These are phyloP conservation scores for Amanita fuliginea DNA, from an alignment of 768 basidiomycete species.

Conservation along the genomic window DNA sequence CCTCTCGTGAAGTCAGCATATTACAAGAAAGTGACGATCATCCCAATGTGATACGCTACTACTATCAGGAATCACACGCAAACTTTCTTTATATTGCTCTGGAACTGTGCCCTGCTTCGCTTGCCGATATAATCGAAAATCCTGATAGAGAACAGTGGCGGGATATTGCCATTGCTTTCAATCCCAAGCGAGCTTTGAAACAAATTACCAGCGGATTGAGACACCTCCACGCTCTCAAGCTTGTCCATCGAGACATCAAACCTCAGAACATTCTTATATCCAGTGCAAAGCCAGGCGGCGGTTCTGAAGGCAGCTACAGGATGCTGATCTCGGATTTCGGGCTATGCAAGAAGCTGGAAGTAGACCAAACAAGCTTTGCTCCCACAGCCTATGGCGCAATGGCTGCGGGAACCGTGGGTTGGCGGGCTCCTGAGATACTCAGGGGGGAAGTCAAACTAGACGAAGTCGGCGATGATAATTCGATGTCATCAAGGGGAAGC, in stretches of 20 bases:
- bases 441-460: constrained; percentile 91
- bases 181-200: constrained; percentile 76
- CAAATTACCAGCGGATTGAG: constrained; percentile 84
- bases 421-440: constrained; percentile 95
- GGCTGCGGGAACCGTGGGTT: constrained; percentile 90
- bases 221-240: constrained; percentile 88
- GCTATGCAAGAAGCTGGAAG: constrained; percentile 87
- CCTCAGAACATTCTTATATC: constrained; percentile 96
- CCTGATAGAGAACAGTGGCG: constrained; percentile 58
- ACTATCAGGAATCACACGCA: constrained; percentile 88
- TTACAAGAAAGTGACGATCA: constrained; percentile 97
- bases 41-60: constrained; percentile 97
- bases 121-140: constrained; percentile 78
- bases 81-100: constrained; percentile 98
- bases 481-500: constrained; percentile 58
- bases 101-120: constrained; percentile 85
- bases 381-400: constrained; percentile 86
- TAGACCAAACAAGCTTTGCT: constrained; percentile 93
- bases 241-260: constrained; percentile 98
- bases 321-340: constrained; percentile 98
- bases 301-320: constrained; percentile 34
- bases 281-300: constrained; percentile 41
- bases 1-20: constrained; percentile 85
- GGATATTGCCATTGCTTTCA: constrained; percentile 71
- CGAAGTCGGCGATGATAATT: constrained; percentile 57